phyloP scores from a whole-genome alignment of 148 eudicot genomes.

The Euryodendron excelsum region DNA sequence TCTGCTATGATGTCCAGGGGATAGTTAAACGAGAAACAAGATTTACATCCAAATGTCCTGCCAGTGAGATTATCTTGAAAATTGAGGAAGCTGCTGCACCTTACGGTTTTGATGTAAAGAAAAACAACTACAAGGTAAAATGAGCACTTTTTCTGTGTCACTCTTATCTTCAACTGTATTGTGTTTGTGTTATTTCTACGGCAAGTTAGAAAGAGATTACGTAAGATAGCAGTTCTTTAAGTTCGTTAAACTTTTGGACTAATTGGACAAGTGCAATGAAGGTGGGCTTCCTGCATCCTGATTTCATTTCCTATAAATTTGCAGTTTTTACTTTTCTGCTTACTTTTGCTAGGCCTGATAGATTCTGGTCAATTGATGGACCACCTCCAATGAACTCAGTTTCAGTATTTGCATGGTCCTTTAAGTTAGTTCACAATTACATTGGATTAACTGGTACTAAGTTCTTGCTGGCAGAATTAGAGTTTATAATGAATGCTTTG shows the following conservation, averaged over 20 bases:
- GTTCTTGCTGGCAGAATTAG: no score
- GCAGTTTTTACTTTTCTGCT: no score
- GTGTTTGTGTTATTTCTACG: neutral
- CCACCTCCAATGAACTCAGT: neutral
- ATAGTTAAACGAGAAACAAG: conserved; percentile 89
- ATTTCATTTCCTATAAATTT: neutral
- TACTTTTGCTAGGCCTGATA: no score
- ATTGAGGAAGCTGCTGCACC: conserved; percentile 81
- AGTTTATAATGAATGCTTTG: neutral
- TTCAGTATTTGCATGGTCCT: neutral
- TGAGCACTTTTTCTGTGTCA: neutral
- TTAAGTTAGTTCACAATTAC: neutral
- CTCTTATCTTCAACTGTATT: neutral
- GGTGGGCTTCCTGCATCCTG: neutral
- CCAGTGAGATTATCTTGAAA: conserved; percentile 67
- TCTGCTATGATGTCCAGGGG: conserved; percentile 46
- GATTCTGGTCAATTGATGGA: no score
- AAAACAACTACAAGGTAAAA: conserved; percentile 78
- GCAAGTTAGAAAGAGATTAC: neutral
- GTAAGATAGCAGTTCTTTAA: neutral
- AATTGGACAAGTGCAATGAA: neutral
- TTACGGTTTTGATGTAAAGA: conserved; percentile 84
- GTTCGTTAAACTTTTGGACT: neutral
- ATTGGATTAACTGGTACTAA: neutral
- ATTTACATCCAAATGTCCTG: conserved; percentile 82